Evolutionary conservation across 176 grass and related monocot species (phyloP), one percentile per base, ranked within the genome.

Genomic region (Ensete ventricosum): DNA sequence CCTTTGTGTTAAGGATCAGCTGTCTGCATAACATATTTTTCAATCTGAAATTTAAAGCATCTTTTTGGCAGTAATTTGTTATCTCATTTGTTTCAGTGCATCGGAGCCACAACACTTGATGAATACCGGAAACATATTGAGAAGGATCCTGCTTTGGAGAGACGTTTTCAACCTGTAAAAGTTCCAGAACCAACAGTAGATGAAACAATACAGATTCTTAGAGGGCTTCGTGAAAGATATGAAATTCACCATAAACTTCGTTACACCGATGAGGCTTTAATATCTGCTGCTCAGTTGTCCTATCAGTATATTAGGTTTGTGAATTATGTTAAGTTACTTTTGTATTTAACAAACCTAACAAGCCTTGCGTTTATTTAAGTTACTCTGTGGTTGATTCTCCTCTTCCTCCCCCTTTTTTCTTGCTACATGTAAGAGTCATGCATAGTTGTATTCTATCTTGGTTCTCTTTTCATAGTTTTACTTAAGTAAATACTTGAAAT

Each of bases 41-140:
- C 20, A 51, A 50, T 70, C 21, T 8, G 43, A 70, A 77, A 64
- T 11, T 64, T 29, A 52, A 79, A 19, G 14, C 17, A 69, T 16
- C 1, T 50, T 17, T 65, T 9, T 5, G 11, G 13, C n/a, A 8
- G 29, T 70, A 51, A 51, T 50, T 51, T 70, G 11, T 65, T 34
- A 50, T 50, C 16, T 43, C 25, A 12, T 58, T 50, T 80, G 34
- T 49, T 92, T 79, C 63, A 99, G 95, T 99, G 95, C 73, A 99
- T 99, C 60, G 95, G 95, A 83, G 95, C 95, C 64, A 99, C 91
- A 78, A 94, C 95, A 9, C 62, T 94, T 19, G 95, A 99, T 81
- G 95, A 99, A 73, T 99, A 99, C 69, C 89, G 95, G 78, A 99
- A 99, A 77, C 95, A 99, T 82, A 91, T 99, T 9, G 95, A 99